Percentiles rank a stretch among this genome's conserved stretches.
Conservation (phyloP, 768 basidiomycete genomes). For the Lanmaoa pseudosensibilis region DNA sequence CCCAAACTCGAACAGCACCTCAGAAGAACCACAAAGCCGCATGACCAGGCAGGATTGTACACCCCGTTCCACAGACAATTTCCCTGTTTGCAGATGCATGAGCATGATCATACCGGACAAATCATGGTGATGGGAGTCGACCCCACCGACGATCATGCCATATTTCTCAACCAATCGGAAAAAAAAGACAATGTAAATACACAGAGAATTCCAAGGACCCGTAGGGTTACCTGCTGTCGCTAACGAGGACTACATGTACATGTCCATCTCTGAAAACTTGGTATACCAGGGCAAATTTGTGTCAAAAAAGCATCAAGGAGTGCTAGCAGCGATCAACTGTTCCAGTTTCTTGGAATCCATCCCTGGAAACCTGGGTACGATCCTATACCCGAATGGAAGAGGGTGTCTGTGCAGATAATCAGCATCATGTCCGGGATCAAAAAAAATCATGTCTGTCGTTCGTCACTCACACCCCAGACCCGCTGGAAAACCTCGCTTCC, state of each 20-base stretch:
- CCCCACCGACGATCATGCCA: conserved; percentile 97
- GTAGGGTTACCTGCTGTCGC: conserved; percentile 69
- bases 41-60: too few relatives aligned
- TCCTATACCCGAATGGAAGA: conserved; percentile 6
- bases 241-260: too few relatives aligned
- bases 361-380: conserved; percentile 4
- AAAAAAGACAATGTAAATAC: conserved; percentile 4
- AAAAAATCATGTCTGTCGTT: too few relatives aligned
- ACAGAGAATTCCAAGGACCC: neutral
- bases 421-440: neutral
- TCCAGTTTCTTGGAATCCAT: neutral
- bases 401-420: neutral
- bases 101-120: too few relatives aligned
- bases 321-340: neutral
- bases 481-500: conserved; percentile 13
- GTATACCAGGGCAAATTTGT: too few relatives aligned
- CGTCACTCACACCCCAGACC: conserved; percentile 8
- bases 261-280: neutral
- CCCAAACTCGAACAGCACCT: too few relatives aligned
- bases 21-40: too few relatives aligned
- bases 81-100: too few relatives aligned
- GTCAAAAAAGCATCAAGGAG: neutral
- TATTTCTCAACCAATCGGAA: conserved; percentile 98
- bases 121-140: too few relatives aligned
- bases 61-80: too few relatives aligned